Evolutionary conservation across 164 flowering plant species (phyloP).

Genomic region (Umbellularia californica): DNA sequence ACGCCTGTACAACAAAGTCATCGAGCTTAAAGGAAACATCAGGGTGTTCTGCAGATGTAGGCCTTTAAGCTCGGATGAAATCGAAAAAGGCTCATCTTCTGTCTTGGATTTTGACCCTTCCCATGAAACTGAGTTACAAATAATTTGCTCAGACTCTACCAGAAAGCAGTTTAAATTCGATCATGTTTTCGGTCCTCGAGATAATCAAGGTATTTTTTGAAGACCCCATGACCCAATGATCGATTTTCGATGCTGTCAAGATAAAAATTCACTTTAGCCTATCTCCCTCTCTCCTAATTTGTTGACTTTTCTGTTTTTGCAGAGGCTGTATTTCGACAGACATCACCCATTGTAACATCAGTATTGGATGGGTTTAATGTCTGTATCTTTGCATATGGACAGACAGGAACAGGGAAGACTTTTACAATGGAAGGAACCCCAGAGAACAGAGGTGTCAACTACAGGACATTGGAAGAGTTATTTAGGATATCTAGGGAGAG

Average conservation of each 20-base stretch:
- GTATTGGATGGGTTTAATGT: conserved; percentile 1
- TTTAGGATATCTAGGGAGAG: conserved; percentile 38
- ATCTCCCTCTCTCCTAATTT: neutral
- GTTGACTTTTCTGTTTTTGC: conserved; percentile 25
- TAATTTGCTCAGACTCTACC: conserved; percentile 56
- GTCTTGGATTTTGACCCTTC: conserved; percentile 62
- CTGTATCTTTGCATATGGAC: conserved; percentile 1
- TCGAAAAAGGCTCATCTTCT: conserved; percentile 41
- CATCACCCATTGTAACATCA: conserved; percentile 54
- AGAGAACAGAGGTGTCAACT: neutral
- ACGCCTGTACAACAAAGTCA: conserved; percentile 78
- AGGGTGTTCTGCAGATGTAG: conserved; percentile 92
- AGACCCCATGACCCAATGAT: neutral
- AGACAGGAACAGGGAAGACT: conserved; percentile 3
- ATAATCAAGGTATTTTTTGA: conserved; percentile 58
- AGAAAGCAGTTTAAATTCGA: conserved; percentile 80
- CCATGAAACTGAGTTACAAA: conserved; percentile 63
- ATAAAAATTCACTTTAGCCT: neutral
- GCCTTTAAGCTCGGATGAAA: conserved; percentile 59
- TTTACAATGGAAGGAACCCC: neutral
- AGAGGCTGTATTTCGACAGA: conserved; percentile 73
- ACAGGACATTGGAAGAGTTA: neutral
- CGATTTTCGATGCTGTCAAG: neutral
- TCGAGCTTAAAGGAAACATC: conserved; percentile 84
- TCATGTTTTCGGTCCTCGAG: conserved; percentile 67